Percentiles rank a stretch among this genome's conserved stretches.
Conservation (phyloP, 768 basidiomycete genomes). For the Cystoderma amianthinum region DNA sequence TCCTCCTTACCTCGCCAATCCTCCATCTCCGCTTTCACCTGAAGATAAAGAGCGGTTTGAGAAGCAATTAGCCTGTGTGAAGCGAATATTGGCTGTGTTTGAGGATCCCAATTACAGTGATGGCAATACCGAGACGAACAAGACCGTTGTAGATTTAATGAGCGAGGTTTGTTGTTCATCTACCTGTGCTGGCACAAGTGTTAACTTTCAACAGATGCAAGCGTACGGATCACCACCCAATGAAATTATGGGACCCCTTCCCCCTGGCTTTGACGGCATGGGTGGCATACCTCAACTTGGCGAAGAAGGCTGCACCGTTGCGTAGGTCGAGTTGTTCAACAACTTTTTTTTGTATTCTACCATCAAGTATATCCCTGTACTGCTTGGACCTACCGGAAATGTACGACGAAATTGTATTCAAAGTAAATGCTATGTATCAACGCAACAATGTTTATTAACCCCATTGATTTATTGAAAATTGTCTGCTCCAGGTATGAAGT, state of each 20-base stretch:
- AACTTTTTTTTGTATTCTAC: neutral
- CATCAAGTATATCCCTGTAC: neutral
- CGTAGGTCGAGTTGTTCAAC: constrained; percentile 6
- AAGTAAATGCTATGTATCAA: too few relatives aligned
- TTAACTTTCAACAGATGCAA: constrained; percentile 55
- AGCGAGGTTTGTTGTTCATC: constrained; percentile 45
- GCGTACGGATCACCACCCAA: constrained; percentile 67
- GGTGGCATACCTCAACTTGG: constrained; percentile 11
- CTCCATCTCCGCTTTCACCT: constrained; percentile 42
- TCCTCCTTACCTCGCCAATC: constrained; percentile 62
- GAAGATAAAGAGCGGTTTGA: constrained; percentile 62
- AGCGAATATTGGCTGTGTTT: constrained; percentile 57
- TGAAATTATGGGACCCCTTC: constrained; percentile 80
- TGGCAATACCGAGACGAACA: constrained; percentile 34
- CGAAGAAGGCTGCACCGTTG: constrained; percentile 20
- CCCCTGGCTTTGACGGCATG: constrained; percentile 41
- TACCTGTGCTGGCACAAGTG: neutral
- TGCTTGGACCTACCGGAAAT: neutral
- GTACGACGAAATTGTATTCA: neutral
- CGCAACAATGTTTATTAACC: neutral
- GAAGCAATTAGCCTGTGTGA: constrained; percentile 50
- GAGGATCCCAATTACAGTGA: constrained; percentile 57
- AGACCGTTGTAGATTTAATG: constrained; percentile 63
- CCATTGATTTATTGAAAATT: neutral
- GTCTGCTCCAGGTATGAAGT: neutral